phyloP scores from a whole-genome alignment of 1,284 basidiomycete genomes.

The Sanguinoderma infundibulare region DNA sequence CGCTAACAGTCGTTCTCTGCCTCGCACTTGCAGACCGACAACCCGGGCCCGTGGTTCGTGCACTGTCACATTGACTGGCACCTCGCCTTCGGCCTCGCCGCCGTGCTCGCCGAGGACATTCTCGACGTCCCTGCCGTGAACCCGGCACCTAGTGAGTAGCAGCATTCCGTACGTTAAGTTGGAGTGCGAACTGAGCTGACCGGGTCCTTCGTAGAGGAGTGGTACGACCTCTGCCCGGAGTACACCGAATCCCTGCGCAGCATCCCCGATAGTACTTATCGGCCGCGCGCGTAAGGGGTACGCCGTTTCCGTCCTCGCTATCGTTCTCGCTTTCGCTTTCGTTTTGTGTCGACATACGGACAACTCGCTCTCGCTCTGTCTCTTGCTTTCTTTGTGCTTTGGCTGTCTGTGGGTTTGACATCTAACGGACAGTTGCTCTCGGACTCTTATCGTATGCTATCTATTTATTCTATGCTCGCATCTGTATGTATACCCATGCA shows the following conservation, averaged over 20 bases:
- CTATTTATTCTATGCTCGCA: no score
- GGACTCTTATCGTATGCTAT: no score
- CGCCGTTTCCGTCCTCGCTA: no score
- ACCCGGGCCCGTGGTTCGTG: slow-evolving; percentile 38
- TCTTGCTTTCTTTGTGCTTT: no score
- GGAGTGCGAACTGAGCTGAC: background rate
- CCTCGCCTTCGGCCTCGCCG: slow-evolving; percentile 34
- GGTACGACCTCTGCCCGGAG: background rate
- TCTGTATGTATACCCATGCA: no score
- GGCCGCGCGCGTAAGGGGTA: no score
- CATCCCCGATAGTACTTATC: no score
- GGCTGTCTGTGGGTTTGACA: no score
- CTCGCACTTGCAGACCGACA: slow-evolving; percentile 34
- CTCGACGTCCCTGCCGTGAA: slow-evolving; percentile 2
- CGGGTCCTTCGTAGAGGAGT: background rate
- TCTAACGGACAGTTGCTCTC: no score
- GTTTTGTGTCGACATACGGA: no score
- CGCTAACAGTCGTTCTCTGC: background rate
- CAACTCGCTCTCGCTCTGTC: no score
- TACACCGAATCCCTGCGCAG: background rate
- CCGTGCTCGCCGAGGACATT: slow-evolving; percentile 37
- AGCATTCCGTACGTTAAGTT: background rate
- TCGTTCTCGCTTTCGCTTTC: no score
- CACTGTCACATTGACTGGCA: slow-evolving; percentile 41
- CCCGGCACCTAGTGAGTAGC: background rate